Conservation (phyloP, 1,139 yeast genomes). For the Saccharomyces pastorianus region DNA sequence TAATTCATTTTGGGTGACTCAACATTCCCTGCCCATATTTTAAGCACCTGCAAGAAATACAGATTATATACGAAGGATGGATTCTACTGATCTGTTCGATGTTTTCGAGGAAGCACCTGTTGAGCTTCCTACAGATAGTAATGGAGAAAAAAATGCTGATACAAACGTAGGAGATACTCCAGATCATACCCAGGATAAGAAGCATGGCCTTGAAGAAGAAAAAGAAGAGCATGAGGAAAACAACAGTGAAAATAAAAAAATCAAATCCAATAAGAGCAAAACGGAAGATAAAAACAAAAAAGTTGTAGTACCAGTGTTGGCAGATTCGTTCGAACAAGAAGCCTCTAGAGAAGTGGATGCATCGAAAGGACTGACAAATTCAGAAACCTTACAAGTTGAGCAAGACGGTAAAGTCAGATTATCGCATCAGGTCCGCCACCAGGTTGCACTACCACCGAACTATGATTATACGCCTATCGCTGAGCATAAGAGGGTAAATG, state of each 20-base stretch:
- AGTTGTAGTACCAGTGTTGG: slow-evolving; percentile 56
- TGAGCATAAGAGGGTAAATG: slow-evolving; percentile 62
- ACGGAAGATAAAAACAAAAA: slow-evolving; percentile 31
- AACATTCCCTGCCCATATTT: background rate
- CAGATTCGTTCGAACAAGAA: slow-evolving; percentile 85
- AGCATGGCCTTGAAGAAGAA: slow-evolving; percentile 11
- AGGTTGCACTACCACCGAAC: slow-evolving; percentile 90
- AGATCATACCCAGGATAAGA: slow-evolving; percentile 8
- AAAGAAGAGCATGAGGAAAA: too few relatives aligned
- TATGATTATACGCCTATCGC: slow-evolving; percentile 83
- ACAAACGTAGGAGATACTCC: slow-evolving; percentile 6
- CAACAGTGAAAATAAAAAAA: slow-evolving; percentile 19
- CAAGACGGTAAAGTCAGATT: slow-evolving; percentile 56
- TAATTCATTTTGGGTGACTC: background rate
- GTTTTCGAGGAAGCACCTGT: slow-evolving; percentile 55
- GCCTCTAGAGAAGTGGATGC: slow-evolving; percentile 83
- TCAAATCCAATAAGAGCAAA: slow-evolving; percentile 27
- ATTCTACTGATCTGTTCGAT: slow-evolving; percentile 47
- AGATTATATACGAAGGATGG: slow-evolving; percentile 4
- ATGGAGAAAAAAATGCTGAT: slow-evolving; percentile 13
- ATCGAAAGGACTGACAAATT: slow-evolving; percentile 54
- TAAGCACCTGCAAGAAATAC: background rate
- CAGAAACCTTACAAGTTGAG: slow-evolving; percentile 28
- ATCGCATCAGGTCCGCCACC: slow-evolving; percentile 92
- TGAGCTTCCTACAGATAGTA: slow-evolving; percentile 32